Evolutionary conservation across 352 stramenopile genomes (phyloP), one percentile per base, ranked within the genome.

Genomic region (Phytophthora uliginosa): DNA sequence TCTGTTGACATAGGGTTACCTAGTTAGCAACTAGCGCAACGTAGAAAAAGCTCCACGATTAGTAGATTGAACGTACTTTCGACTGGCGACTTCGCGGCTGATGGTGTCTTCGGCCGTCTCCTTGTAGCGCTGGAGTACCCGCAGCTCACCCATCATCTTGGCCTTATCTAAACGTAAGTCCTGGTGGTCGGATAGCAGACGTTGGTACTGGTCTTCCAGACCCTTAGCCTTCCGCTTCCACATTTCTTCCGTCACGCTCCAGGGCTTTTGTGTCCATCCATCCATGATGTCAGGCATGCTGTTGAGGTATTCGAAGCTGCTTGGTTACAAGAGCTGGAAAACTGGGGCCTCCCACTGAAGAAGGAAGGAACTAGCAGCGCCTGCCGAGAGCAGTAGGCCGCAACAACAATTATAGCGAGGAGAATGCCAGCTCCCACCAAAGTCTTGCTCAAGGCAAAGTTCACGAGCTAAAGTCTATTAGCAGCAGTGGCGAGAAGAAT

Each of bases 161-260:
- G 85, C 84, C 15, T 89, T 90, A 10, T 89, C 83, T 8, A 93
- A 75, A 1, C 85, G 84, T 59, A 93, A 76, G 52, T 93, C 85
- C 34, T 93, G 84, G 69, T 92, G 85, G 24, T 93, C 85, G 2
- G 82, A 86, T 20, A 91, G 71, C 50, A 93, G 53, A 12, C 74
- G 79, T 52, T 93, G 85, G 57, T 91, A 93, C 66, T 93, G 85
- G 31, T 91, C 85, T 73, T 92, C 85, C 22, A 92, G 54, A 2
- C 81, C 78, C 50, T 90, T 90, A 26, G 79, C 84, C 68, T 93
- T 92, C 52, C 84, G 85, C 71, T 91, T 93, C 81, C 85, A 90
- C 74, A 93, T 91, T 61, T 93, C 85, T 58, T 93, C 84, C 42
- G 85, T 90, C 65, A 91, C 83, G 53, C 78, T 91, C 85, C 85